These are phyloP conservation scores for Pseudogymnoascus sp. DNA, from an alignment of 2,329 filamentous ascomycete genomes.

Conservation along the genomic window DNA sequence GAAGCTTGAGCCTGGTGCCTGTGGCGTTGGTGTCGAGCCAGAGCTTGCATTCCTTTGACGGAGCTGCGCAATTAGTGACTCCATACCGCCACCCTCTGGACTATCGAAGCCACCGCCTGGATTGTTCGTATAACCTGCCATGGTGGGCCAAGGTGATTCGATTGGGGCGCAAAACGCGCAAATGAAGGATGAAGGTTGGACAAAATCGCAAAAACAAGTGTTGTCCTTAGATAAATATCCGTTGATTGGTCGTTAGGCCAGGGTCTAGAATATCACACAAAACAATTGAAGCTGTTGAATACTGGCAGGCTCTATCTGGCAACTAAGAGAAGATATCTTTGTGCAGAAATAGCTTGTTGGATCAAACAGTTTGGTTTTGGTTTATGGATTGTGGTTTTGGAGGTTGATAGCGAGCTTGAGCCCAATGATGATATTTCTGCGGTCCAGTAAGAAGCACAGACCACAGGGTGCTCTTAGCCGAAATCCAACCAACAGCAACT, in stretches of 20 bases:
- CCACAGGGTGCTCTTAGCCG: conserved; percentile 1
- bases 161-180: conserved; percentile 23
- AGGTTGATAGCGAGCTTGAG: conserved; percentile 3
- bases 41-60: conserved; percentile 19
- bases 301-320: not conserved
- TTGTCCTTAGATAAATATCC: conserved; percentile 5
- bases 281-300: conserved; percentile 2
- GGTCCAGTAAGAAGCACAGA: not conserved
- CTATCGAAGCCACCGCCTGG: conserved; percentile 18
- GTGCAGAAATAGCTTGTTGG: conserved; percentile 2
- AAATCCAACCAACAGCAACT: not conserved
- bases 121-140: conserved; percentile 29
- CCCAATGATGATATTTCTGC: conserved; percentile 9
- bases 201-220: conserved; percentile 10
- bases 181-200: conserved; percentile 10
- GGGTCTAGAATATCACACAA: conserved; percentile 1
- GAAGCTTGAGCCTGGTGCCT: conserved; percentile 6
- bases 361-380: not conserved
- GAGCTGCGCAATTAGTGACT: conserved; percentile 29
- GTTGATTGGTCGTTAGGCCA: not conserved
- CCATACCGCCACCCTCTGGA: conserved; percentile 20
- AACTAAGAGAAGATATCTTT: conserved; percentile 2
- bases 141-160: conserved; percentile 26
- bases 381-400: not conserved
- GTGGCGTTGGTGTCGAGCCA: not conserved